Evolutionary conservation across 371 early-diverging fungal species (phyloP).

Genomic region (Encephalitozoon hellem): DNA sequence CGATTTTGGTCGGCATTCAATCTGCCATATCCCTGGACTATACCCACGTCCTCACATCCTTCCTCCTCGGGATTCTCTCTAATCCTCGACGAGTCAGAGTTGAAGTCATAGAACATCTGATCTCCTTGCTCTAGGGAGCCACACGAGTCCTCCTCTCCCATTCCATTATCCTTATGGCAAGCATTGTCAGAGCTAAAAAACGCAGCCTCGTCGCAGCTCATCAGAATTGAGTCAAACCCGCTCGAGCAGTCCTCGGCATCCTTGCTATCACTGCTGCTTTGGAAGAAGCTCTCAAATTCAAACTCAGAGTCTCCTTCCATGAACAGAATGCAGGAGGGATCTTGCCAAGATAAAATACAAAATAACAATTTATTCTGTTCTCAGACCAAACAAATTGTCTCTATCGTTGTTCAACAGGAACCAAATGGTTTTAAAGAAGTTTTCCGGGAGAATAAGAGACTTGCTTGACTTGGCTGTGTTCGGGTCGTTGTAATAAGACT

Average conservation of each 20-base stretch:
- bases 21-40: not conserved
- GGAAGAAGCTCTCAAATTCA: conserved; percentile 4
- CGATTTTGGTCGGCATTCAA: not conserved
- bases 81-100: not conserved
- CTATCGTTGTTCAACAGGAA: conserved; percentile 42
- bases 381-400: conserved; percentile 45
- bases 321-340: not conserved
- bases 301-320: not conserved
- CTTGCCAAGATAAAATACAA: not conserved
- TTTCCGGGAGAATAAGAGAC: conserved; percentile 40
- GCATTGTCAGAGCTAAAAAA: not conserved
- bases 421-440: conserved; percentile 40
- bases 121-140: not conserved
- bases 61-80: not conserved
- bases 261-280: not conserved
- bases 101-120: not conserved
- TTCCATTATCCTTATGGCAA: not conserved
- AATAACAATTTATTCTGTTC: conserved; percentile 10
- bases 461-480: conserved; percentile 9
- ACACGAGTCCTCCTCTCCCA: not conserved
- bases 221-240: not conserved
- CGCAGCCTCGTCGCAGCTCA: not conserved
- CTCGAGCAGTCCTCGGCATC: not conserved
- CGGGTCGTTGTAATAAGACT: conserved; percentile 46
- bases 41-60: not conserved